A percentile compares a stretch with the other conserved stretches of the same genome.
These are phyloP conservation scores for Polymyxa betae DNA, from an alignment of 208 protist species.

Conservation along the genomic window DNA sequence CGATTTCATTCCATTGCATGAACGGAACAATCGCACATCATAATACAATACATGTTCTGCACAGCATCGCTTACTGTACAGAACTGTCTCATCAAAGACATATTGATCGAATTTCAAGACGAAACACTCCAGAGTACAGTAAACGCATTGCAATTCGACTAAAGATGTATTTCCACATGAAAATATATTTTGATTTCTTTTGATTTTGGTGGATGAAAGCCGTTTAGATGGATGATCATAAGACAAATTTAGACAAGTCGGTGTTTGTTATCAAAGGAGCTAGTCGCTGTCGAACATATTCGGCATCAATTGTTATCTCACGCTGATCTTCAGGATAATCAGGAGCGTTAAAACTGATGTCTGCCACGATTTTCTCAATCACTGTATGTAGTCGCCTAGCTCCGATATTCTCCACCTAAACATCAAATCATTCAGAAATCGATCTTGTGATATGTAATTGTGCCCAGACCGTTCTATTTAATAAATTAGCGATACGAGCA, in stretches of 20 bases:
- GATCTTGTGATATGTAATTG: conserved; percentile 6
- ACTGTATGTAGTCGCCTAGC: conserved; percentile 92
- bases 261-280: conserved; percentile 56
- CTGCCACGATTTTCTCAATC: conserved; percentile 77
- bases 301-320: conserved; percentile 59
- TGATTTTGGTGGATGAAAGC: no score
- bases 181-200: no score
- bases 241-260: conserved; percentile 61
- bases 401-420: conserved; percentile 91
- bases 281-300: conserved; percentile 64
- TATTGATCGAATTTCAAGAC: no score
- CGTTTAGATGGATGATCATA: conserved; percentile 33
- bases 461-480: conserved; percentile 81
- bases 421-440: conserved; percentile 53
- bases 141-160: no score
- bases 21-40: no score
- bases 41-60: no score
- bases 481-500: conserved; percentile 82
- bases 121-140: no score
- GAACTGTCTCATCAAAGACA: no score
- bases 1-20: no score
- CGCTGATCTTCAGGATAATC: conserved; percentile 62
- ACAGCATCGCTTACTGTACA: no score
- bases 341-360: conserved; percentile 77
- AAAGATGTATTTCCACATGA: no score